Evolutionary conservation across 495 filamentous ascomycete genomes (phyloP), one percentile per base, ranked within the genome.

Genomic region (Darksidea phi): DNA sequence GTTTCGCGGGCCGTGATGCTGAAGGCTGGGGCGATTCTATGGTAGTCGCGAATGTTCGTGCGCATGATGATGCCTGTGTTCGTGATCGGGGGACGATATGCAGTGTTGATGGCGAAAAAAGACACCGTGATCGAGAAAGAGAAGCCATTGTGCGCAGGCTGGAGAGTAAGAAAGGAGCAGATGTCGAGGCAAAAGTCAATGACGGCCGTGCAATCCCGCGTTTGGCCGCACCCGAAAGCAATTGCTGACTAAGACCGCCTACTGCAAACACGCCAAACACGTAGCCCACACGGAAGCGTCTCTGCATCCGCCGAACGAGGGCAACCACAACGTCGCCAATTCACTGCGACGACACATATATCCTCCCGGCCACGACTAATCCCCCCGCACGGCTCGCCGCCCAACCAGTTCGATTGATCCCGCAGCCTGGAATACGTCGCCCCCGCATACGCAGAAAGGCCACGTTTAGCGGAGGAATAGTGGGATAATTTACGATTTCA

Each of bases 1-100:
- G 74, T 25, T 58, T 69, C 53, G 59, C 42, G 26, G 60, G 12
- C 23, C 32, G 54, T 18, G 72, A 32, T 41, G 64, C 43, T 48
- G 62, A 61, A 25, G 57, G 46, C 7, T 62, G 34, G 34, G 67
- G 32, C 12, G 69, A 32, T 65, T 67, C 49, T 65, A 67, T 43
- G 65, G 69, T 60, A 34, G 78, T 79, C 71, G 78, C 78, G 59
- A 80, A 73, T 38, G 69, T 57, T 13, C 78, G 73, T 13, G 48
- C 56, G 24, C 13, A 52, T 32, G 54, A 42, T 2, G 49, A 46
- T 8, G 48, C 12, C 3, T 24, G 37, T 21, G 17, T 12, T 13
- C 21, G 12, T 11, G 50, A 11, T n/a, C 49, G 38, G 11, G 49
- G 11, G 17, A 57, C 0, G 4, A 57, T 32, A 8, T 18, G 32